These are phyloP conservation scores for Rhodotorula sphaerocarpa DNA, from an alignment of 768 basidiomycete species.

Conservation along the genomic window DNA sequence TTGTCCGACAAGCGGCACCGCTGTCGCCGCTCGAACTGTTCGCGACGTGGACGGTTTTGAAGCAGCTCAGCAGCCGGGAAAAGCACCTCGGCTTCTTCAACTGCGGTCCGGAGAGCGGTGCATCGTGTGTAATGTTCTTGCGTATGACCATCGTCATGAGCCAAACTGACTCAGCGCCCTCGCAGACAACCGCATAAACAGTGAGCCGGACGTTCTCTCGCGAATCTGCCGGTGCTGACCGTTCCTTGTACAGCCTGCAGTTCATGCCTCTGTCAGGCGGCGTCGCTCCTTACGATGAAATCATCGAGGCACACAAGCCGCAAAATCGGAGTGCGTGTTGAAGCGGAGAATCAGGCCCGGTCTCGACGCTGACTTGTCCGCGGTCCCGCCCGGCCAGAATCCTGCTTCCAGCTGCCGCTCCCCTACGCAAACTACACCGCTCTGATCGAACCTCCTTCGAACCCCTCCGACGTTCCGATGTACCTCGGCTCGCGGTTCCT, in stretches of 20 bases:
- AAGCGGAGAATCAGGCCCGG: no score
- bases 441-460: conserved; percentile 14
- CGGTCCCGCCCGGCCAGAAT: conserved; percentile 3
- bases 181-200: conserved; percentile 34
- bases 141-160: no score
- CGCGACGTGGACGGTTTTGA: conserved; percentile 66
- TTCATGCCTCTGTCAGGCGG: conserved; percentile 34
- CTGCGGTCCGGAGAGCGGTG: conserved; percentile 50
- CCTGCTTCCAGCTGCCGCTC: conserved; percentile 28
- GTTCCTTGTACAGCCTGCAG: conserved; percentile 17
- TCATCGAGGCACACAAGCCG: conserved; percentile 28
- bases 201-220: conserved; percentile 1
- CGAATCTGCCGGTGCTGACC: background rate
- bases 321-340: conserved; percentile 5
- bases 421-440: conserved; percentile 34
- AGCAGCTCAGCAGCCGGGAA: conserved; percentile 57
- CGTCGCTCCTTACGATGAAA: conserved; percentile 22
- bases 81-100: conserved; percentile 81
- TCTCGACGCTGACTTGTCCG: background rate
- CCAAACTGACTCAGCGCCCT: background rate
- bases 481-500: conserved; percentile 58
- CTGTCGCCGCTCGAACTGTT: conserved; percentile 70
- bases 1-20: conserved; percentile 67
- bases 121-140: background rate
- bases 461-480: conserved; percentile 44